Percentiles rank a stretch among this genome's conserved stretches.
These are phyloP conservation scores for Chalaropsis thielavioides DNA, from an alignment of 2,329 filamentous ascomycete species.

Conservation along the genomic window DNA sequence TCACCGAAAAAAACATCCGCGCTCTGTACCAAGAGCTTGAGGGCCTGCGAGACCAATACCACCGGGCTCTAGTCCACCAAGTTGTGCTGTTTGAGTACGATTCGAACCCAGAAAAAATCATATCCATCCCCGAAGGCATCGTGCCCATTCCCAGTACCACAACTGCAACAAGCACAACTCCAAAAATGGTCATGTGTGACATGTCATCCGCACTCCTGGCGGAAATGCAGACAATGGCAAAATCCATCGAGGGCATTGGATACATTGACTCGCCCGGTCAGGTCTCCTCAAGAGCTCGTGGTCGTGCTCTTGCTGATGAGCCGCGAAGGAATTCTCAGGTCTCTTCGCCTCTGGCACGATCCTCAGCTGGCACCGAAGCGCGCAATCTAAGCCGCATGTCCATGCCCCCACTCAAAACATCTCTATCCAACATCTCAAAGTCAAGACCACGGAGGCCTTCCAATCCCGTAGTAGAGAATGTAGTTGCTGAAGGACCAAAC, in stretches of 20 bases:
- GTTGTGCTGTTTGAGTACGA: constrained; percentile 67
- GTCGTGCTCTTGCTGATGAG: constrained; percentile 21
- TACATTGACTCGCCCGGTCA: constrained; percentile 64
- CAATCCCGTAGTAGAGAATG: constrained; percentile 29
- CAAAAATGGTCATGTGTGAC: constrained; percentile 63
- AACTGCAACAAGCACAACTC: constrained; percentile 47
- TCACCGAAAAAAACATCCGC: constrained; percentile 41
- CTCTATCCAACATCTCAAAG: constrained; percentile 19
- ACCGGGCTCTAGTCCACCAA: constrained; percentile 62
- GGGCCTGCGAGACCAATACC: constrained; percentile 55
- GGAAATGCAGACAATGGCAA: constrained; percentile 61
- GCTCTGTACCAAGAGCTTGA: constrained; percentile 53
- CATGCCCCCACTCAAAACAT: constrained; percentile 51
- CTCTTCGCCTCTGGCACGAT: constrained; percentile 30
- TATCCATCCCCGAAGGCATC: constrained; percentile 52
- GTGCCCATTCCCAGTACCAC: constrained; percentile 54
- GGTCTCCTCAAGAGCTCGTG: constrained; percentile 26
- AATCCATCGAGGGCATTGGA: constrained; percentile 55
- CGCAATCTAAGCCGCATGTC: constrained; percentile 60
- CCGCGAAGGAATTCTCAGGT: constrained; percentile 44
- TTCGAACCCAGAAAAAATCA: constrained; percentile 31
- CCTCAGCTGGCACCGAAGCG: constrained; percentile 39
- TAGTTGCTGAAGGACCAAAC: constrained; percentile 21
- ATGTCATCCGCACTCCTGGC: constrained; percentile 59
- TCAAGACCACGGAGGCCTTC: constrained; percentile 30